phyloP scores from a whole-genome alignment of 768 basidiomycete genomes.

The Termitomyces sp. region DNA sequence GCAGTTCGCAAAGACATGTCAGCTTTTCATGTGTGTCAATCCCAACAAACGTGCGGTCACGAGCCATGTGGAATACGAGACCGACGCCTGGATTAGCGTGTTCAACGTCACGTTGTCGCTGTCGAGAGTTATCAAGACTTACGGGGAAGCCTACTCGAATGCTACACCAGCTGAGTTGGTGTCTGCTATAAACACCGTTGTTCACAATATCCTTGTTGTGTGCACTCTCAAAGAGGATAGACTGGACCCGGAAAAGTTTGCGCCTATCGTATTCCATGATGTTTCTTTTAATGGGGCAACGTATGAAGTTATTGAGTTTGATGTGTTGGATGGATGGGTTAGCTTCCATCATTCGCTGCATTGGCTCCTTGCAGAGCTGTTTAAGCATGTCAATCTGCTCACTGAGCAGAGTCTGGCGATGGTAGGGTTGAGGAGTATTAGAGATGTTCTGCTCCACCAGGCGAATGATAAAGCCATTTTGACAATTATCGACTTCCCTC shows the following conservation, averaged over 20 bases:
- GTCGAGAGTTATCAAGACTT: slow-evolving; percentile 83
- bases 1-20: slow-evolving; percentile 74
- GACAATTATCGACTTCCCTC: slow-evolving; percentile 81
- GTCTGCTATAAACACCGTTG: slow-evolving; percentile 62
- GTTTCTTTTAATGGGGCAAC: slow-evolving; percentile 58
- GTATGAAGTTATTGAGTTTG: slow-evolving; percentile 71
- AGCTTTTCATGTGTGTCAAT: slow-evolving; percentile 91
- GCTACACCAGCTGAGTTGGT: slow-evolving; percentile 58
- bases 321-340: slow-evolving; percentile 77
- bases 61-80: slow-evolving; percentile 93
- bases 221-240: slow-evolving; percentile 66
- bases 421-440: slow-evolving; percentile 50
- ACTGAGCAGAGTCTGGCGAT: slow-evolving; percentile 48
- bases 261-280: slow-evolving; percentile 57
- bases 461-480: slow-evolving; percentile 68
- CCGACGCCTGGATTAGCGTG: slow-evolving; percentile 94
- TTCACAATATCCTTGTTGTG: slow-evolving; percentile 69
- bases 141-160: slow-evolving; percentile 78
- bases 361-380: slow-evolving; percentile 85
- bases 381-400: slow-evolving; percentile 77
- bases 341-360: slow-evolving; percentile 93
- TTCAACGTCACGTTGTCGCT: slow-evolving; percentile 94
- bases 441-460: slow-evolving; percentile 58
- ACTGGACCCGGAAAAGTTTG: slow-evolving; percentile 64
- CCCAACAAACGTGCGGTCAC: slow-evolving; percentile 80